Conservation (phyloP, 148 eudicot species). For the Polygonum aviculare region DNA sequence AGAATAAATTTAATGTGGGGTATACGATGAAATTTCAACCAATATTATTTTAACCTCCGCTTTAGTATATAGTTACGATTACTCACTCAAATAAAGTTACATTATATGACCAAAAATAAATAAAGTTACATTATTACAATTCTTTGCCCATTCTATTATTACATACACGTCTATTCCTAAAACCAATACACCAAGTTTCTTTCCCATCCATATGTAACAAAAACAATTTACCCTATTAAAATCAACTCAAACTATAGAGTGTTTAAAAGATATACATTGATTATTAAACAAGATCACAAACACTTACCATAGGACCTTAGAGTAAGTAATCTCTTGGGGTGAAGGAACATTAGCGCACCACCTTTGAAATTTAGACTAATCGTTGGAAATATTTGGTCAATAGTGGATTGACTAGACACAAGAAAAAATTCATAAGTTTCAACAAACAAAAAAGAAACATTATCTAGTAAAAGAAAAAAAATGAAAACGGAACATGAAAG, state of each 20-base stretch:
- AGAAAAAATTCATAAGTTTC: background rate
- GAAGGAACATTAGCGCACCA: constrained; percentile 68
- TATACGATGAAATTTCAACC: too few relatives aligned
- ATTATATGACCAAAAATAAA: too few relatives aligned
- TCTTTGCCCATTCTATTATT: too few relatives aligned
- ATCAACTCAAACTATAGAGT: too few relatives aligned
- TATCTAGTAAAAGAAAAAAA: background rate
- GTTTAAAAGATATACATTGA: too few relatives aligned
- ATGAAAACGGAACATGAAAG: background rate
- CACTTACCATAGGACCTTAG: constrained; percentile 69
- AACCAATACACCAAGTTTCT: background rate
- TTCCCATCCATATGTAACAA: constrained; percentile 38
- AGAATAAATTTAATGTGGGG: too few relatives aligned
- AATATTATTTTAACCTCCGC: too few relatives aligned
- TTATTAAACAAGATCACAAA: background rate
- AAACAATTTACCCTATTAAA: background rate
- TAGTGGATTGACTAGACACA: constrained; percentile 24
- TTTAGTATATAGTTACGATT: too few relatives aligned
- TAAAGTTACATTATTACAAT: too few relatives aligned
- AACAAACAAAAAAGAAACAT: background rate
- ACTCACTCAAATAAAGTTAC: too few relatives aligned
- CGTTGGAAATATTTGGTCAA: constrained; percentile 54
- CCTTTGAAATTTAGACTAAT: constrained; percentile 71
- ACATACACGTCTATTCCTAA: too few relatives aligned
- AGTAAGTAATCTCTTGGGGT: constrained; percentile 67